phyloP scores from a whole-genome alignment of 331 rosid species.

The Quercus phellos region DNA sequence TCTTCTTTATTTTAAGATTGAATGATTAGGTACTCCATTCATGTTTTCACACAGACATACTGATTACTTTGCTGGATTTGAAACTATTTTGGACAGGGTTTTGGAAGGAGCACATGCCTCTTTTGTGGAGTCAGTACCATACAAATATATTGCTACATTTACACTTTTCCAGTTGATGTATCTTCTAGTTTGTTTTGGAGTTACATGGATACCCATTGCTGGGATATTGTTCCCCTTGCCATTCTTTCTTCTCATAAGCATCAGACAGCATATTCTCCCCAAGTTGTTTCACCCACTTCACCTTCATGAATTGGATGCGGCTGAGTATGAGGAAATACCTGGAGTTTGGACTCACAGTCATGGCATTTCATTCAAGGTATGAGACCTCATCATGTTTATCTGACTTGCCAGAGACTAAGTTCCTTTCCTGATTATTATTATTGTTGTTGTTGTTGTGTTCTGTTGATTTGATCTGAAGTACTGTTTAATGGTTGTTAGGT shows the following conservation, averaged over 20 bases:
- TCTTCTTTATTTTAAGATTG: background rate
- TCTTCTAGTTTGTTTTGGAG: slow-evolving; percentile 69
- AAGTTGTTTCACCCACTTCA: slow-evolving; percentile 50
- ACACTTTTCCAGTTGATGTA: slow-evolving; percentile 72
- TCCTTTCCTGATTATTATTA: too few species aligned
- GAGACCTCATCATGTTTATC: background rate
- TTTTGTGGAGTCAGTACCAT: slow-evolving; percentile 76
- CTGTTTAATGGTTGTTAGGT: too few species aligned
- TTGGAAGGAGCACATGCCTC: slow-evolving; percentile 76
- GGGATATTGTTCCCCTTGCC: slow-evolving; percentile 86
- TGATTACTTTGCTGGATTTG: too few species aligned
- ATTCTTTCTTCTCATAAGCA: slow-evolving; percentile 60
- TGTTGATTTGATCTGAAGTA: too few species aligned
- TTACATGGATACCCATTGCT: slow-evolving; percentile 92
- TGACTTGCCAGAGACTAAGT: too few species aligned
- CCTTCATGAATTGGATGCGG: slow-evolving; percentile 73
- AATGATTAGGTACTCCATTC: too few species aligned
- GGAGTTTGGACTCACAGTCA: slow-evolving; percentile 36
- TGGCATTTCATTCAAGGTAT: slow-evolving; percentile 34
- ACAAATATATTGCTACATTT: slow-evolving; percentile 44
- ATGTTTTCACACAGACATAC: too few species aligned
- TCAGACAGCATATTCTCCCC: slow-evolving; percentile 73
- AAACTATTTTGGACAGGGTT: slow-evolving; percentile 32
- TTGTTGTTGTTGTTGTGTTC: too few species aligned
- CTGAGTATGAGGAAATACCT: slow-evolving; percentile 72